Base-by-base conservation (phyloP, 345 rosid genomes). In the Geranium brycei region DNA sequence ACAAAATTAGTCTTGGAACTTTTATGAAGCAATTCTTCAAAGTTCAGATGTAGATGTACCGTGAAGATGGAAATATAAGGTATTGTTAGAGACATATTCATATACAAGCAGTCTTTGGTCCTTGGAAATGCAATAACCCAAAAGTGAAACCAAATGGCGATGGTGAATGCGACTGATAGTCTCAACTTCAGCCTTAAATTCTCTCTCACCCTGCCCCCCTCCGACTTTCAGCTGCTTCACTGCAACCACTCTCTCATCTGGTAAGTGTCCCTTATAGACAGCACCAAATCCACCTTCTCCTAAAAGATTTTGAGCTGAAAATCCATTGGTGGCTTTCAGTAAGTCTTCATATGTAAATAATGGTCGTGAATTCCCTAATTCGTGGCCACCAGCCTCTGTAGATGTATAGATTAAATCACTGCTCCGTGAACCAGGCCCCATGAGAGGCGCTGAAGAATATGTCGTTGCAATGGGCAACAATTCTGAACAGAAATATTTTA, bases 231-330 rank as follows among this genome's bases (percentile, higher is more conserved):
- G 77, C 68, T 92, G 96, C 78, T 92, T 92, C 35, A 92, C 89
- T 60, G 95, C 96, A 19, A 92, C 83, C 63, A 80, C 91, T 78
- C 85, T 84, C 62, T 85, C 96, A 80, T 92, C 98, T 64, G 82
- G 91, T 59, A 92, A 76, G 68, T 60, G 67, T 18, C 98, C 98
- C 83, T 84, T 87, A 70, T 84, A 87, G 16, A 92, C 98, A 64
- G 78, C 64, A 72, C 98, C 96, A 82, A 89, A 89, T 62, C 98
- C 96, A 59, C 98, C 96, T 82, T 89, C 91, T 56, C 98, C 98
- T 79, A 92, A 72, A 72, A 89, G 75, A 79, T 86, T 87, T 58
- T 85, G 81, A 62, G 81, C 70, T 13, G 95, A 81, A 82, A 92
- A 92, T 23, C 85, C 91, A 70, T 89, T 68, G 11, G 96, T 92